Evolutionary conservation across 2,329 filamentous ascomycete genomes (phyloP).

Genomic region (Aspergillus ibericus): DNA sequence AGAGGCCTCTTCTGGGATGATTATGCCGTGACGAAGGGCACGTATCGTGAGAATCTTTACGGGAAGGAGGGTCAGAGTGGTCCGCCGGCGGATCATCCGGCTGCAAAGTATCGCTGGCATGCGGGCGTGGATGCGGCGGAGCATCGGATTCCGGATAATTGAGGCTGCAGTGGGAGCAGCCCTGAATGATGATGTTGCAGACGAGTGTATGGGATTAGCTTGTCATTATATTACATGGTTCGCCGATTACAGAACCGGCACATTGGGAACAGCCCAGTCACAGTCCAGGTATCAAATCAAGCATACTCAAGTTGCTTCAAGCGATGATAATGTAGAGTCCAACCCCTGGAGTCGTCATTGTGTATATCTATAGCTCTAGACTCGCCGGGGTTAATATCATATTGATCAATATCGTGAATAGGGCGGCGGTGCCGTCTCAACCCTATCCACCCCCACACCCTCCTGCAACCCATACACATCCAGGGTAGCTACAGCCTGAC

Average conservation of each 20-base stretch:
- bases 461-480: background rate
- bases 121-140: conserved; percentile 35
- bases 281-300: too few relatives aligned
- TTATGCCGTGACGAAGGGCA: conserved; percentile 38
- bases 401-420: background rate
- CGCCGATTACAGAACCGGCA: too few relatives aligned
- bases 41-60: conserved; percentile 43
- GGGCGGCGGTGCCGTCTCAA: background rate
- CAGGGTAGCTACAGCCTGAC: background rate
- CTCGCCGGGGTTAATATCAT: too few relatives aligned
- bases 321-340: too few relatives aligned
- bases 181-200: background rate
- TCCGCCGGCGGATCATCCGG: conserved; percentile 37
- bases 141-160: conserved; percentile 27
- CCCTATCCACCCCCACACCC: background rate
- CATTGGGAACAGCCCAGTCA: too few relatives aligned
- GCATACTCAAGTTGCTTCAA: too few relatives aligned
- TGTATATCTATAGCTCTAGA: too few relatives aligned
- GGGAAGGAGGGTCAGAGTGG: conserved; percentile 34
- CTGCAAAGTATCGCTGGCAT: conserved; percentile 39
- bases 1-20: conserved; percentile 51
- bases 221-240: too few relatives aligned
- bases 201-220: too few relatives aligned
- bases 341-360: too few relatives aligned
- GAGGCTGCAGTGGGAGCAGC: too few relatives aligned